Base-by-base conservation (phyloP, 2,329 filamentous ascomycete genomes). In the Alternaria metachromatica region DNA sequence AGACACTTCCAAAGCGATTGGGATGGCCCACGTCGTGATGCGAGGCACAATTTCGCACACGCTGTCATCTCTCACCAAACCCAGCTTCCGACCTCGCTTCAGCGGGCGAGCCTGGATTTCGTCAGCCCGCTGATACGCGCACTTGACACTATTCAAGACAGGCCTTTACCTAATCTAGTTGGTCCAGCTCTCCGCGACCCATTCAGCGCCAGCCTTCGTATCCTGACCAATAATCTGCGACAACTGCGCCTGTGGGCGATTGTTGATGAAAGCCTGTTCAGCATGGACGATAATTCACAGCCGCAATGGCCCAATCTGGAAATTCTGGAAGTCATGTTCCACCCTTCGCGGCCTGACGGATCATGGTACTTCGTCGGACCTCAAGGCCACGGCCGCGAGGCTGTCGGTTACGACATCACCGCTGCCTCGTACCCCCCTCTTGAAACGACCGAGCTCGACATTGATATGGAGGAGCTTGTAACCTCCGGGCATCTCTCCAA, bases 21-120 rank as follows among this genome's bases (percentile, higher is more conserved):
- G 45, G 58, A 51, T 43, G 72, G 71, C 15, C 69, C 67, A n/a
- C 69, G 64, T 23, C 65, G 68, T 13, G 72, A 74, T 58, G 58
- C 67, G 12, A 62, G 72, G 15, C 64, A 70, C n/a, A 67, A 66
- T 46, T 73, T 73, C 45, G 63, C 50, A 11, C 70, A 67, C 55
- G 68, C 68, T 25, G 11, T 67, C 4, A 28, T 50, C 46, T 25
- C 25, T 28, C 37, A 41, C 37, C 15, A 41, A 18, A 30, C 60
- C 5, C 41, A 46, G 10, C 49, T 72, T 6, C 69, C 67, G 51
- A 15, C 33, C 8, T 62, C 65, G 11, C 55, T 74, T 10, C 59
- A 57, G 15, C 37, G 58, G 7, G 26, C 26, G 44, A 23, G 37
- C 20, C 20, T 56, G n/a, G 54, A 56, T 21, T 56, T 56, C 18